Percentiles rank a stretch among this genome's conserved stretches.
phyloP scores from a whole-genome alignment of 495 filamentous ascomycete species.

The Penicillium goetzii region DNA sequence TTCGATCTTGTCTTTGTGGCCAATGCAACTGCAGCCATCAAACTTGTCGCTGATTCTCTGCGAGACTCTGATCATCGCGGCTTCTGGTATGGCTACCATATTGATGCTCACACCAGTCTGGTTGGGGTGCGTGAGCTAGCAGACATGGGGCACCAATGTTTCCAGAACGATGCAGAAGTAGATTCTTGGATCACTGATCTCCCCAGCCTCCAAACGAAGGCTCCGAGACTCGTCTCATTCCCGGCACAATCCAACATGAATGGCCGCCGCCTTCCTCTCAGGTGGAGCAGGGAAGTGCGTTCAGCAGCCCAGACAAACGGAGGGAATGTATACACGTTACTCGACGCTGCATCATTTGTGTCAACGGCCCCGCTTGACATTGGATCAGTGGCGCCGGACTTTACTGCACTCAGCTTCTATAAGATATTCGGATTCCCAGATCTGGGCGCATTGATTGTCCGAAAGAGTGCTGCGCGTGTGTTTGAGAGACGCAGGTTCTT shows the following conservation, averaged over 20 bases:
- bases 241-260: conserved; percentile 95
- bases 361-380: conserved; percentile 79
- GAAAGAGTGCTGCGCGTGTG: conserved; percentile 65
- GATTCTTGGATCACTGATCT: conserved; percentile 63
- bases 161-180: conserved; percentile 66
- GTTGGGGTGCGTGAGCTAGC: conserved; percentile 81
- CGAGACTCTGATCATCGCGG: conserved; percentile 60
- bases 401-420: conserved; percentile 88
- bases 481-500: conserved; percentile 77
- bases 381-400: conserved; percentile 74
- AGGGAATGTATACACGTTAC: conserved; percentile 62
- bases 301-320: conserved; percentile 18
- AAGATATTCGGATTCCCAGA: conserved; percentile 98
- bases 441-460: conserved; percentile 83
- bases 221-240: conserved; percentile 70
- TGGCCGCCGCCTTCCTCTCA: conserved; percentile 72
- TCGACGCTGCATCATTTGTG: conserved; percentile 88
- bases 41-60: conserved; percentile 78
- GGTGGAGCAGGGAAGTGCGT: conserved; percentile 67
- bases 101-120: conserved; percentile 85
- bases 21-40: conserved; percentile 90
- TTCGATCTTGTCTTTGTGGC: conserved; percentile 92
- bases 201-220: conserved; percentile 27
- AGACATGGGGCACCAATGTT: conserved; percentile 61
- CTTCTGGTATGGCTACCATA: conserved; percentile 83